phyloP scores from a whole-genome alignment of 306 rosid genomes.

The Ziziphus jujuba region DNA sequence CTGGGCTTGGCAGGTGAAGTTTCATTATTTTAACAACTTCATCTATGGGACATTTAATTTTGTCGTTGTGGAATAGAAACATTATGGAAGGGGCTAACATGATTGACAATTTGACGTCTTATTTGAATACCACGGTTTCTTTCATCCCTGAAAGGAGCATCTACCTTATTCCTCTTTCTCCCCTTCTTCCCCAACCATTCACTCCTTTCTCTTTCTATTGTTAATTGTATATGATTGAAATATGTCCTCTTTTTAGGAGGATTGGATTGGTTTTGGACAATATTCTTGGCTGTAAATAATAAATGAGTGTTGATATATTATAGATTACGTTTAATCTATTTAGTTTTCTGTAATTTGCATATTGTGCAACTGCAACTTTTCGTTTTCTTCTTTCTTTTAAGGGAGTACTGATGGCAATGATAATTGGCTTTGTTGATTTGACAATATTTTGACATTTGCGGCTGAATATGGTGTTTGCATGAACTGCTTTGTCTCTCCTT shows the following conservation, averaged over 20 bases:
- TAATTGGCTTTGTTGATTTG: too few relatives aligned
- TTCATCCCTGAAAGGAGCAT: conserved; percentile 8
- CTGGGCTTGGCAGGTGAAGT: conserved; percentile 39
- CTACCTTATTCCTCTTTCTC: conserved; percentile 2
- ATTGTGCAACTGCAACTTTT: too few relatives aligned
- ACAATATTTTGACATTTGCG: too few relatives aligned
- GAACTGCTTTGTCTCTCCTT: too few relatives aligned
- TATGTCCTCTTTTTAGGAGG: neutral
- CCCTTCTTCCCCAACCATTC: neutral
- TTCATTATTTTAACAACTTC: conserved; percentile 34
- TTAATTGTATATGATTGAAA: conserved; percentile 32
- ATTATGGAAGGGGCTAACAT: conserved; percentile 31
- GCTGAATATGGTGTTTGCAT: too few relatives aligned
- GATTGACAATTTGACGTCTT: conserved; percentile 13
- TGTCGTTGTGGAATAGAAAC: conserved; percentile 29
- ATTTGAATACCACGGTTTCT: conserved; percentile 14
- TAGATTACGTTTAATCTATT: too few relatives aligned
- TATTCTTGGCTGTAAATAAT: conserved; percentile 24
- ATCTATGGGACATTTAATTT: conserved; percentile 29
- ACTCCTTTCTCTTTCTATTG: conserved; percentile 2
- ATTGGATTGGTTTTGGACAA: conserved; percentile 17
- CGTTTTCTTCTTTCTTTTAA: too few relatives aligned
- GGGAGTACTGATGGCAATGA: too few relatives aligned
- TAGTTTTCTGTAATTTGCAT: too few relatives aligned
- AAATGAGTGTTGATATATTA: neutral